Conservation (phyloP, 805 yeast genomes). For the Priceomyces castillae region DNA sequence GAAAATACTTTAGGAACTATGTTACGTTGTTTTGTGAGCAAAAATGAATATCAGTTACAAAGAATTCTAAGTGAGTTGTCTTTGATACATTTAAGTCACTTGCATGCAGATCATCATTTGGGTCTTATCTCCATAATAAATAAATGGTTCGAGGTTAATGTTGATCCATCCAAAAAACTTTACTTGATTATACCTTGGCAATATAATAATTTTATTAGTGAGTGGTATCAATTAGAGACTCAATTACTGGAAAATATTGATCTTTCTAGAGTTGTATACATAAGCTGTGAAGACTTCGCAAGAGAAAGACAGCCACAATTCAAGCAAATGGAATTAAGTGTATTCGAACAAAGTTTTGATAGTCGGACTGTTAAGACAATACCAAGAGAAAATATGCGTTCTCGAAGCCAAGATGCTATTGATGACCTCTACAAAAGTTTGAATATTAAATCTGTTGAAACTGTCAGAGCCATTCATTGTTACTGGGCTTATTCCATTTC, state of each 20-base stretch:
- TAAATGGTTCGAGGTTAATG: conserved; percentile 58
- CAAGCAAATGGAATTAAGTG: conserved; percentile 23
- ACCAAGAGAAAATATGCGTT: conserved; percentile 21
- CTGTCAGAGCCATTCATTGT: conserved; percentile 84
- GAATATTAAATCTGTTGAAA: conserved; percentile 43
- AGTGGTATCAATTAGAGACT: conserved; percentile 58
- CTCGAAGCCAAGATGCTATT: conserved; percentile 28
- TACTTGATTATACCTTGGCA: conserved; percentile 75
- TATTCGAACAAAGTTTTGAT: conserved; percentile 33
- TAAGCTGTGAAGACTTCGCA: conserved; percentile 61
- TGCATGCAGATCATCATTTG: conserved; percentile 96
- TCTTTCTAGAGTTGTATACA: conserved; percentile 44
- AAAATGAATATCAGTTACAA: conserved; percentile 31
- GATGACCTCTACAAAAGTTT: conserved; percentile 39
- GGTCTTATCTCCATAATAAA: conserved; percentile 71
- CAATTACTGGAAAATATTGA: conserved; percentile 24
- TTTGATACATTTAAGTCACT: conserved; percentile 74
- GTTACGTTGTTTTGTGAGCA: conserved; percentile 55
- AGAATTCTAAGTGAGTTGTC: conserved; percentile 58
- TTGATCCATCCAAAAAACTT: conserved; percentile 33
- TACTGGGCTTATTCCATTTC: conserved; percentile 69
- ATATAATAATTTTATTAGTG: conserved; percentile 61
- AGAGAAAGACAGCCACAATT: conserved; percentile 29
- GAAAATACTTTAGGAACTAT: conserved; percentile 84
- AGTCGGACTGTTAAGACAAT: conserved; percentile 13